phyloP scores from a whole-genome alignment of 768 basidiomycete species.

The Fomitopsis serialis region DNA sequence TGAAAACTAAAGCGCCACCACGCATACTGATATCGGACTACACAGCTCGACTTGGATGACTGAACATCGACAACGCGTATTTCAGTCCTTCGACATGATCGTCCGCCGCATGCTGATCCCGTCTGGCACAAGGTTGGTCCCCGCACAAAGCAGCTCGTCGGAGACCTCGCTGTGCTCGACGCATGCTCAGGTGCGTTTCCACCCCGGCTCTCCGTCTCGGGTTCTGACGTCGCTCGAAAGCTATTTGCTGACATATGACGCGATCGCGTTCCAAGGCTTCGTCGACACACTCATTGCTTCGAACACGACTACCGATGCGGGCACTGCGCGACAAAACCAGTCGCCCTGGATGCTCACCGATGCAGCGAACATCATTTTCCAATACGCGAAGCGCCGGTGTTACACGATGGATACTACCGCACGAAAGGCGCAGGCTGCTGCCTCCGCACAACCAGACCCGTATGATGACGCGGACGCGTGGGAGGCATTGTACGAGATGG shows the following conservation, averaged over 20 bases:
- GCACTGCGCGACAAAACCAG: conserved; percentile 57
- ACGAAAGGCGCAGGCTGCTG: conserved; percentile 22
- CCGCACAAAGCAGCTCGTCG: conserved; percentile 86
- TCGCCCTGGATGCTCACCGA: conserved; percentile 92
- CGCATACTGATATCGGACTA: neutral
- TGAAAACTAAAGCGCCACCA: neutral
- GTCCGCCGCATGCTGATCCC: conserved; percentile 87
- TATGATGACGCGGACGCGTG: conserved; percentile 64
- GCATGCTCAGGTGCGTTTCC: conserved; percentile 64
- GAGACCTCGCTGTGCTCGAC: conserved; percentile 82
- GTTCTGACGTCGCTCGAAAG: conserved; percentile 27
- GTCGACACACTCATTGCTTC: conserved; percentile 81
- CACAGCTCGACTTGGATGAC: conserved; percentile 90
- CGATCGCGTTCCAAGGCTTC: conserved; percentile 86
- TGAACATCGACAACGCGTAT: conserved; percentile 89
- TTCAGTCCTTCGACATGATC: conserved; percentile 87
- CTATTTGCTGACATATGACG: conserved; percentile 86
- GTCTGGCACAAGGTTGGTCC: conserved; percentile 97
- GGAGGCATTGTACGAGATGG: conserved; percentile 62
- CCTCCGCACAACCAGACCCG: conserved; percentile 28
- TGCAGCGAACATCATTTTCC: conserved; percentile 83
- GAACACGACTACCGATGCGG: conserved; percentile 43
- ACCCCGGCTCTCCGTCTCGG: neutral
- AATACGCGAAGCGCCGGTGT: conserved; percentile 74
- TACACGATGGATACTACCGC: conserved; percentile 44